Conservation (phyloP, 75 land plant species). For the Pseudotsuga menziesii region DNA sequence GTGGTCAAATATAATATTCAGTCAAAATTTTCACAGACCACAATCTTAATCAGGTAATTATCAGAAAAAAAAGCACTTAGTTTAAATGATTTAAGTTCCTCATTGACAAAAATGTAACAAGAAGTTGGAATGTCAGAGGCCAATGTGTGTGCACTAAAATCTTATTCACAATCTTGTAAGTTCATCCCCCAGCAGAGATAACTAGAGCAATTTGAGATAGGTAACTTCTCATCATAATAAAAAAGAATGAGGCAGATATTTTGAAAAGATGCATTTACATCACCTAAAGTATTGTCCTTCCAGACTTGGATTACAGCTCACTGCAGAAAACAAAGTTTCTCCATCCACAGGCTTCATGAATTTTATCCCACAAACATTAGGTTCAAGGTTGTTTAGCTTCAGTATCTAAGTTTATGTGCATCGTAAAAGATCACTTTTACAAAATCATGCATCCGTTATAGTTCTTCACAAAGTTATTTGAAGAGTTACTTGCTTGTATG, state of each 20-base stretch:
- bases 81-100: not conserved
- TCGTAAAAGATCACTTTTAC: not conserved
- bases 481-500: not conserved
- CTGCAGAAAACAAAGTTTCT: not conserved
- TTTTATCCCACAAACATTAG: not conserved
- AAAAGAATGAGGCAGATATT: not conserved
- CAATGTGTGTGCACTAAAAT: not conserved
- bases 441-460: not conserved
- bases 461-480: not conserved
- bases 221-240: conserved; percentile 1
- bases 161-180: not conserved
- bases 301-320: not conserved
- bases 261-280: conserved; percentile 2
- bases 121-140: not conserved
- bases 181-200: not conserved
- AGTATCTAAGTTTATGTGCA: not conserved
- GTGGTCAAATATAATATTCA: too few relatives aligned
- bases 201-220: not conserved
- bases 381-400: not conserved
- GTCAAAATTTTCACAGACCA: not conserved
- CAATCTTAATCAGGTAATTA: not conserved
- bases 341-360: not conserved
- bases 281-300: not conserved
- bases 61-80: not conserved
- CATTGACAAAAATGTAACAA: not conserved